phyloP scores from a whole-genome alignment of 163 green algal genomes.

The Chlamydomonas reinhardtii region DNA sequence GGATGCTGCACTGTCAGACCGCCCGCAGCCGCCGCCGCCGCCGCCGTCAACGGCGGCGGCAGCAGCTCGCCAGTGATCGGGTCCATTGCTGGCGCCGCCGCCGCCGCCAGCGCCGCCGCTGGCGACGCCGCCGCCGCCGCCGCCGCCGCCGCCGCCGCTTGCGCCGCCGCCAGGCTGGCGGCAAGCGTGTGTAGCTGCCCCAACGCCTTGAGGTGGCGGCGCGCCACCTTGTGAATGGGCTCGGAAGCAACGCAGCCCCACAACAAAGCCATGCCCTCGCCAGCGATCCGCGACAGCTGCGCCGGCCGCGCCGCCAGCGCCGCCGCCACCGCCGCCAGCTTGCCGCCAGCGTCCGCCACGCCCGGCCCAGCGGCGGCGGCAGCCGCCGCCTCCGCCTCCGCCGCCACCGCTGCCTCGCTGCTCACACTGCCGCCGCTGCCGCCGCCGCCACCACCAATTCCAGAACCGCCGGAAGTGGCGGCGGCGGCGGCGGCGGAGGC shows the following conservation, averaged over 20 bases:
- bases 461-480: no score
- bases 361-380: not conserved
- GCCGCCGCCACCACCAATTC: no score
- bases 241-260: slow-evolving; percentile 33
- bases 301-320: slow-evolving; percentile 2
- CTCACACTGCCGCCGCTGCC: no score
- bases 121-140: not conserved
- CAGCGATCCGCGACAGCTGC: not conserved
- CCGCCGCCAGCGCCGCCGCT: not conserved
- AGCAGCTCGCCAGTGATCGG: not conserved
- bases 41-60: not conserved
- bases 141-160: slow-evolving; percentile 21
- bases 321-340: slow-evolving; percentile 10
- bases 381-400: no score
- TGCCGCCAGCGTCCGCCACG: slow-evolving; percentile 7
- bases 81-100: not conserved
- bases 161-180: not conserved
- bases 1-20: not conserved
- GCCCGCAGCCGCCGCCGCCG: not conserved
- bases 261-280: not conserved
- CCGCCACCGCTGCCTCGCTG: no score
- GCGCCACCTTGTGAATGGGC: slow-evolving; percentile 47
- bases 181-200: slow-evolving; percentile 52
- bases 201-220: slow-evolving; percentile 48
- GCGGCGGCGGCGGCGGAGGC: no score